phyloP scores from a whole-genome alignment of 108 stramenopile species.

The Cylindrotheca fusiformis region DNA sequence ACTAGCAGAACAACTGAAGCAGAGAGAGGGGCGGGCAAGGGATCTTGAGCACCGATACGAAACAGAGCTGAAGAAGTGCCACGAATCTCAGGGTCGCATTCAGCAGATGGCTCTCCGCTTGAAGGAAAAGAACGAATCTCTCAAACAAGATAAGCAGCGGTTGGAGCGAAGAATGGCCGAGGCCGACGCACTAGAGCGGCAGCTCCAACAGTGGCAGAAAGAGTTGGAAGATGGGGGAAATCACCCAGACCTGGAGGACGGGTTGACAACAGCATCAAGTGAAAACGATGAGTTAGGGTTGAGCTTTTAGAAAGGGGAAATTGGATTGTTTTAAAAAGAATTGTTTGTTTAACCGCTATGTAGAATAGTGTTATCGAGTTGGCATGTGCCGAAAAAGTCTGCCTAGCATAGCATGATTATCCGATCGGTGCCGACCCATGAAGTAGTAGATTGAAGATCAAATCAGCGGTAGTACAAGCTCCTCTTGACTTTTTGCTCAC shows the following conservation, averaged over 20 bases:
- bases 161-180: constrained; percentile 31
- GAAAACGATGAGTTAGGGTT: background rate
- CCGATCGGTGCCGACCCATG: too few species aligned
- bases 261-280: background rate
- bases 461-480: constrained; percentile 6
- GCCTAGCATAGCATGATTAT: too few species aligned
- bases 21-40: constrained; percentile 20
- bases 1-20: constrained; percentile 24
- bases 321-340: background rate
- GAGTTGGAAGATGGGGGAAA: constrained; percentile 34
- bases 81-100: constrained; percentile 29
- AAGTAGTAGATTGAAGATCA: constrained; percentile 1
- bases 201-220: constrained; percentile 33
- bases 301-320: background rate
- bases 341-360: too few species aligned
- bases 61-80: constrained; percentile 26
- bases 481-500: background rate
- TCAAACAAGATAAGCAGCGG: constrained; percentile 11
- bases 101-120: constrained; percentile 33
- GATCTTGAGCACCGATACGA: constrained; percentile 21
- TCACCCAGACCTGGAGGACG: background rate
- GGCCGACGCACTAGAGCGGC: constrained; percentile 33
- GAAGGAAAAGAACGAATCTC: constrained; percentile 30
- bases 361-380: too few species aligned
- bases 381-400: too few species aligned